These are phyloP conservation scores for Atalantia buxifolia DNA, from an alignment of 345 rosid species.

Conservation along the genomic window DNA sequence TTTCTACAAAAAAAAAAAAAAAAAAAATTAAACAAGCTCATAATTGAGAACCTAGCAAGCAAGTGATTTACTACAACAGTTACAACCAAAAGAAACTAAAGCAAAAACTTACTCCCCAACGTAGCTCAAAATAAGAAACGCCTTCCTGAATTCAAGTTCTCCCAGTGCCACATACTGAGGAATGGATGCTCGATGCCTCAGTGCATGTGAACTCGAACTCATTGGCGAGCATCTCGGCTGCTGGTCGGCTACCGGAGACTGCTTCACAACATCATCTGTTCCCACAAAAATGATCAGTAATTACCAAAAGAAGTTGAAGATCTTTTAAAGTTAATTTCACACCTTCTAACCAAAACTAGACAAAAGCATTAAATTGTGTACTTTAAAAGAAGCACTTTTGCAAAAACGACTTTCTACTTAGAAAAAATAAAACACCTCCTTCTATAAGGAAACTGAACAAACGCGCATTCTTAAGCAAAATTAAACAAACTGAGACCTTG, in stretches of 20 bases:
- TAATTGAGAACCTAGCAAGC: background rate
- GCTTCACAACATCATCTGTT: background rate
- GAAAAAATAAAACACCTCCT: background rate
- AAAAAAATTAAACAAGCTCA: background rate
- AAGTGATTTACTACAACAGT: background rate
- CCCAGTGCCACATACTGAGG: conserved; percentile 47
- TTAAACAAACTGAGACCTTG: background rate
- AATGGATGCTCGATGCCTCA: background rate
- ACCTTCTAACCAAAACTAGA: too few species aligned
- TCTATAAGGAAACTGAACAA: background rate
- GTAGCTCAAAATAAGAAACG: conserved; percentile 58
- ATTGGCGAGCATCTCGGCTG: background rate
- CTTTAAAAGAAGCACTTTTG: background rate
- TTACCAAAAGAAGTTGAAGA: background rate
- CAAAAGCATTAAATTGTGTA: too few species aligned
- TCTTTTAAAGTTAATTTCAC: too few species aligned
- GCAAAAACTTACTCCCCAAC: conserved; percentile 48
- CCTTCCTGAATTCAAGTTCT: conserved; percentile 61
- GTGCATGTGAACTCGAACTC: background rate
- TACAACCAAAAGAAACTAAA: background rate
- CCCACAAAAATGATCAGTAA: background rate
- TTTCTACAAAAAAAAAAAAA: conserved; percentile 20
- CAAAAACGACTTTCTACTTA: background rate
- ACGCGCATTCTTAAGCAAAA: background rate
- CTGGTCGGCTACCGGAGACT: background rate